Percentiles rank a stretch among this genome's conserved stretches.
Conservation (phyloP, 169 alveolate genomes). For the Plasmodium coatneyi region DNA sequence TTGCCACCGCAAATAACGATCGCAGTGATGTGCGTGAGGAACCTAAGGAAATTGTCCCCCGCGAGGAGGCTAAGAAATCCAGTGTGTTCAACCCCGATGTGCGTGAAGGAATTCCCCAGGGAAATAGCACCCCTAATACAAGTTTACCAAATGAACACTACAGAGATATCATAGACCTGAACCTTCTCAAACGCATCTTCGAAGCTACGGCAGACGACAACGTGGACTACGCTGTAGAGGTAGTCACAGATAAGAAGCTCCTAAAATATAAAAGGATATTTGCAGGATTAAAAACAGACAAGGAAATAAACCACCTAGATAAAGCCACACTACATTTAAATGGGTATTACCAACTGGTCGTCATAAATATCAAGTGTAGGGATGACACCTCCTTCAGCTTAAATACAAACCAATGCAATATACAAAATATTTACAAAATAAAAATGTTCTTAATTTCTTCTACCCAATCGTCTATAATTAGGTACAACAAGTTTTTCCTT, state of each 20-base stretch:
- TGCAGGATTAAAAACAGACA: slow-evolving; percentile 10
- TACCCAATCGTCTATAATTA: slow-evolving; percentile 45
- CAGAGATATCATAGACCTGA: slow-evolving; percentile 9
- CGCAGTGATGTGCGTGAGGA: neutral
- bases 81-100: neutral
- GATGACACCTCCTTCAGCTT: slow-evolving; percentile 7
- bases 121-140: neutral
- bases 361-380: slow-evolving; percentile 30
- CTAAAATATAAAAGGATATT: slow-evolving; percentile 16
- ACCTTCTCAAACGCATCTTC: slow-evolving; percentile 29
- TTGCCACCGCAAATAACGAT: neutral
- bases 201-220: slow-evolving; percentile 3
- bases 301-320: neutral
- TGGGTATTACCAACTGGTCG: slow-evolving; percentile 39
- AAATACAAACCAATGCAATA: slow-evolving; percentile 13
- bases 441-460: slow-evolving; percentile 57
- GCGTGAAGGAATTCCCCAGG: neutral
- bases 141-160: slow-evolving; percentile 7
- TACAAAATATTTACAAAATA: slow-evolving; percentile 33
- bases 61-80: neutral
- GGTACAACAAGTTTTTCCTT: slow-evolving; percentile 21
- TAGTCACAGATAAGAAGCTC: slow-evolving; percentile 26
- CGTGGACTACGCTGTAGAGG: slow-evolving; percentile 16
- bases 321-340: slow-evolving; percentile 42
- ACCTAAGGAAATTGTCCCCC: neutral